phyloP scores from a whole-genome alignment of 306 rosid species.

The Ceratonia siliqua region DNA sequence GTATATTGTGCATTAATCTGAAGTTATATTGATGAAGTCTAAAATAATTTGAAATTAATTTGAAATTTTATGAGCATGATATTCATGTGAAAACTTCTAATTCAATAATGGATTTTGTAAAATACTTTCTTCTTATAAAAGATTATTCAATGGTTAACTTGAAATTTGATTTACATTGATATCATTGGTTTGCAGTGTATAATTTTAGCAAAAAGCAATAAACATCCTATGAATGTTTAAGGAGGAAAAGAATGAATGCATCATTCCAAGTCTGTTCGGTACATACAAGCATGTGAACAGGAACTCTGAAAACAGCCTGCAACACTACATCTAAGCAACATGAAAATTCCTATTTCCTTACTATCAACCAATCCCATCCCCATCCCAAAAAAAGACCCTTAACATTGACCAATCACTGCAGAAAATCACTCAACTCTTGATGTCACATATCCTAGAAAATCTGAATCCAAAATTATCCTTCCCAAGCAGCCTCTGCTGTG shows the following conservation, averaged over 20 bases:
- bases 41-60: too few relatives aligned
- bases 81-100: too few relatives aligned
- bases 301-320: background rate
- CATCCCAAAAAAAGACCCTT: background rate
- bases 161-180: too few relatives aligned
- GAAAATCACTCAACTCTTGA: constrained; percentile 28
- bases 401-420: background rate
- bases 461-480: constrained; percentile 28
- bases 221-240: background rate
- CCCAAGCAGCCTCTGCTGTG: constrained; percentile 39
- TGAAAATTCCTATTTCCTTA: constrained; percentile 20
- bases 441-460: constrained; percentile 23
- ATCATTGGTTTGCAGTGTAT: background rate
- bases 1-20: too few relatives aligned
- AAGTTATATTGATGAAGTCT: too few relatives aligned
- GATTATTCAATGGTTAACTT: too few relatives aligned
- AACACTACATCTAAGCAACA: constrained; percentile 36
- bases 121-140: too few relatives aligned
- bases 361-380: background rate
- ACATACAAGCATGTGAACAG: background rate
- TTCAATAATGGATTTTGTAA: too few relatives aligned
- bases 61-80: too few relatives aligned
- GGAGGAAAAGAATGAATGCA: constrained; percentile 27
- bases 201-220: background rate
- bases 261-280: constrained; percentile 2